Evolutionary conservation across 306 rosid species (phyloP), one percentile per base, ranked within the genome.

Genomic region (Casuarina glauca): DNA sequence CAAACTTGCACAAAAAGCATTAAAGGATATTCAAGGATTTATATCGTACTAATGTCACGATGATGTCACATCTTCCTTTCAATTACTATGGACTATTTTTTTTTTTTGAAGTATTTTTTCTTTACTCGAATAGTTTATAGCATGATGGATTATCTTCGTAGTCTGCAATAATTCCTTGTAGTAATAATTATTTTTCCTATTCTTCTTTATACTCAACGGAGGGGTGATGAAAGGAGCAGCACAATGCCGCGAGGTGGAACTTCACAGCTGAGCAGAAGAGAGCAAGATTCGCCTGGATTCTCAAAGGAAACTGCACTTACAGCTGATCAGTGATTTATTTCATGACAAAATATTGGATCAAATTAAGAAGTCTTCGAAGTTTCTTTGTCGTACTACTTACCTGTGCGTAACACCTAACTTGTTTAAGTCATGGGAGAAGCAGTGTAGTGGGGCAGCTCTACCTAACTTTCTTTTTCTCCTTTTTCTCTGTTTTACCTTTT

Each of bases 211-310:
- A 66, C 71, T n/a, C 52, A 8, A 66, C 50, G 75, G 86, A 61
- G 70, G 74, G 75, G 63, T 67, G 75, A 79, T 36, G 75, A 46
- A 72, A 69, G 42, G 76, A 72, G 66, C 39, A 57, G 20, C 41
- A 60, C 46, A 26, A 45, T 70, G 4, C 69, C 55, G 54, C 58
- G 48, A 64, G 49, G 36, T 16, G 76, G 79, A 39, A 71, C 48
- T 61, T 49, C 55, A 15, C 61, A 78, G 2, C 17, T 79, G 38
- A 17, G 32, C 19, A 15, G 6, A n/a, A 32, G n/a, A 17, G 78
- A 45, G 45, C 77, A 74, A 61, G 79, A 45, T 11, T 68, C 13
- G 57, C 53, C 43, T 46, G 76, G 72, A 32, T 26, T 42, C 54
- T 41, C 49, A 66, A 41, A 66, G 20, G 46, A 66, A 5, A 42